phyloP scores from a whole-genome alignment of 257 asterid genomes.

The Solanum sitiens region DNA sequence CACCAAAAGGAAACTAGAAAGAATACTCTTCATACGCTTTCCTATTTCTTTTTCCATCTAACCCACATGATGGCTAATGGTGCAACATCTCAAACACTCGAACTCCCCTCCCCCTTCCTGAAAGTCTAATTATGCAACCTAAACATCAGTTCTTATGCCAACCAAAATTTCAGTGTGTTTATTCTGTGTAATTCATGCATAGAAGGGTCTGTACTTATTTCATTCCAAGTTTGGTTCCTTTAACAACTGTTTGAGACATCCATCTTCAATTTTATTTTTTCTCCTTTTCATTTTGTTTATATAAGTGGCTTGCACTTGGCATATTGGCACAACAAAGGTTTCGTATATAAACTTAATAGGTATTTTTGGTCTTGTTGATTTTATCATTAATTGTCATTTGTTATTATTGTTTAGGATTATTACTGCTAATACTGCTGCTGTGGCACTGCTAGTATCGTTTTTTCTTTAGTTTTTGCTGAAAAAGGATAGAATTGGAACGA shows the following conservation, averaged over 20 bases:
- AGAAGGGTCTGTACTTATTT: neutral
- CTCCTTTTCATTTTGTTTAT: neutral
- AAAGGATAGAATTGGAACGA: neutral
- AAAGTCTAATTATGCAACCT: neutral
- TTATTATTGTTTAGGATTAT: neutral
- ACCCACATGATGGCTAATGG: neutral
- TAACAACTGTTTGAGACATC: neutral
- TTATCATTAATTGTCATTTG: neutral
- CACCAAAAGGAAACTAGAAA: neutral
- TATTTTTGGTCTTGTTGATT: neutral
- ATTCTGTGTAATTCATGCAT: neutral
- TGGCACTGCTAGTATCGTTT: neutral
- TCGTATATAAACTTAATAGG: neutral
- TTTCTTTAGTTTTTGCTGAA: neutral
- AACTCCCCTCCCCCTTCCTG: neutral
- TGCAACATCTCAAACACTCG: neutral
- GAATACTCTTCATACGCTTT: neutral
- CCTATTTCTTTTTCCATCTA: neutral
- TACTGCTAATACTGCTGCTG: neutral
- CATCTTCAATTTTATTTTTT: neutral
- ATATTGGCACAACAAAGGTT: neutral
- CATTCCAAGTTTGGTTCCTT: neutral
- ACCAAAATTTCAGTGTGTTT: neutral
- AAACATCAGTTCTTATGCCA: neutral
- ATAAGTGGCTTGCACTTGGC: neutral